Evolutionary conservation across 2,329 filamentous ascomycete genomes (phyloP).

Genomic region (Claviceps citrina): DNA sequence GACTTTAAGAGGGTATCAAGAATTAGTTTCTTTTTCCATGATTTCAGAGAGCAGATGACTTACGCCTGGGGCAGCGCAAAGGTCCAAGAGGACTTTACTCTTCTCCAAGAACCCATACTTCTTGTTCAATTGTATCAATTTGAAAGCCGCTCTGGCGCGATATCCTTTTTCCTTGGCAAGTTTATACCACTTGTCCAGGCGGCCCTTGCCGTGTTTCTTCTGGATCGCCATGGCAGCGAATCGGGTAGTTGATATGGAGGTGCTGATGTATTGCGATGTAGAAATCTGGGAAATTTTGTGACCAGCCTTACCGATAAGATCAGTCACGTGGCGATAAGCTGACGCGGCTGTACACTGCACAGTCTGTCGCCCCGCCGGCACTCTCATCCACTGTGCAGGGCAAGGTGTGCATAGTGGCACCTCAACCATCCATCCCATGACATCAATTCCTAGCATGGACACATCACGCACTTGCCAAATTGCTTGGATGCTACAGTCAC

Average conservation of each 20-base stretch:
- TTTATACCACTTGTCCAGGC: conserved; percentile 97
- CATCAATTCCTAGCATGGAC: not conserved
- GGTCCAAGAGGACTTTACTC: conserved; percentile 89
- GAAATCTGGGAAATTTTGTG: conserved; percentile 21
- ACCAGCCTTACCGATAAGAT: conserved; percentile 13
- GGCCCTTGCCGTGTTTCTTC: conserved; percentile 97
- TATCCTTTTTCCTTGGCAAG: conserved; percentile 98
- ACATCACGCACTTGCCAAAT: not conserved
- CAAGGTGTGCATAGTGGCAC: too few relatives aligned
- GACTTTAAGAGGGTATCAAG: conserved; percentile 34
- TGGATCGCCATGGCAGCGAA: conserved; percentile 66
- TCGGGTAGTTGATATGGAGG: not conserved
- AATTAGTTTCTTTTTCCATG: not conserved
- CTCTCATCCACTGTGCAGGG: too few relatives aligned
- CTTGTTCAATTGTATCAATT: conserved; percentile 95
- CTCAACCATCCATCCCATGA: not conserved
- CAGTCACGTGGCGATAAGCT: conserved; percentile 6
- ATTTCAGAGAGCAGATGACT: conserved; percentile 17
- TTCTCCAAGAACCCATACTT: conserved; percentile 97
- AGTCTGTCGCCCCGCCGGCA: too few relatives aligned
- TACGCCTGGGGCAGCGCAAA: conserved; percentile 90
- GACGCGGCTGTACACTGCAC: too few relatives aligned
- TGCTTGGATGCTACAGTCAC: not conserved
- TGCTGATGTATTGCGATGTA: not conserved
- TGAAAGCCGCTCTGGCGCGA: conserved; percentile 88